These are phyloP conservation scores for Debaryomyces sp. DNA, from an alignment of 1,139 yeast genomes.

Conservation along the genomic window DNA sequence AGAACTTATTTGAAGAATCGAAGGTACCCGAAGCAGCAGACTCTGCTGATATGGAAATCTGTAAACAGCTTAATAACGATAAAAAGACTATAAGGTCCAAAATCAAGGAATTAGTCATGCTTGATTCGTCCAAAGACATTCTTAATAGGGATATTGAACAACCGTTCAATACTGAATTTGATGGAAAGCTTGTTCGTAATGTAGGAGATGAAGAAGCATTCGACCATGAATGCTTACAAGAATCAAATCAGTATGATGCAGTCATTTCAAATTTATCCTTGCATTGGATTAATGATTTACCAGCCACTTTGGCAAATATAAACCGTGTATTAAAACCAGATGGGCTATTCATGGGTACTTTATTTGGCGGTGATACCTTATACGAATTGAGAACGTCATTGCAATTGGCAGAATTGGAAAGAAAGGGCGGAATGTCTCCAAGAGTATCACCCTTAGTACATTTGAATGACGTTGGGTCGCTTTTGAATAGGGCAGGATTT, in stretches of 20 bases:
- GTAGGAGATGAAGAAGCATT: slow-evolving; percentile 72
- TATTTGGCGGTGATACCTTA: slow-evolving; percentile 83
- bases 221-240: slow-evolving; percentile 39
- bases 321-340: slow-evolving; percentile 73
- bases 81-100: slow-evolving; percentile 52
- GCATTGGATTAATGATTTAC: slow-evolving; percentile 88
- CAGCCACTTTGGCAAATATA: slow-evolving; percentile 59
- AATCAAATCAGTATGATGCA: slow-evolving; percentile 62
- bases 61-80: slow-evolving; percentile 52
- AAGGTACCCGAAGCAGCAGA: slow-evolving; percentile 27
- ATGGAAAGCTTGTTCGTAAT: slow-evolving; percentile 46
- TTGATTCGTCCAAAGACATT: slow-evolving; percentile 61
- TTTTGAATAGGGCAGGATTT: slow-evolving; percentile 76
- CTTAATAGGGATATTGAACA: slow-evolving; percentile 51
- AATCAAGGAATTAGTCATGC: slow-evolving; percentile 62
- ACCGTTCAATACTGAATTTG: slow-evolving; percentile 39
- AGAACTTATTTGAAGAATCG: slow-evolving; percentile 37
- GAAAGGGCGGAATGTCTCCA: slow-evolving; percentile 79
- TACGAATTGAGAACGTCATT: slow-evolving; percentile 79
- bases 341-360: slow-evolving; percentile 81
- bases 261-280: slow-evolving; percentile 72
- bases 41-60: slow-evolving; percentile 30
- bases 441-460: slow-evolving; percentile 82
- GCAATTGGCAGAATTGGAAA: slow-evolving; percentile 80
- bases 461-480: slow-evolving; percentile 72